Base-by-base conservation (phyloP, 257 asterid genomes). In the Solanum pennellii region DNA sequence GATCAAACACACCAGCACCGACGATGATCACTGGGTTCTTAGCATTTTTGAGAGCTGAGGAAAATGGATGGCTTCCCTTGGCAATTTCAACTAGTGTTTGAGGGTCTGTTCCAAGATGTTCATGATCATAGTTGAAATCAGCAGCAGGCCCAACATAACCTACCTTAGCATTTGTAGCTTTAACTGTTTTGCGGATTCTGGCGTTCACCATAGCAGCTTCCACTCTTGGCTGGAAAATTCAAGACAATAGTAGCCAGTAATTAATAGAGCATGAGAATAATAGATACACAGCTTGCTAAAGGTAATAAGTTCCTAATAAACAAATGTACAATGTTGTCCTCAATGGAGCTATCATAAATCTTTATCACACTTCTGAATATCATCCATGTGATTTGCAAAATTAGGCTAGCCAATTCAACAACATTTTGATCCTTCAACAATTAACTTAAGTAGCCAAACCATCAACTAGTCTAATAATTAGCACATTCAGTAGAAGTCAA, bases 141-240 rank as follows among this genome's bases (percentile, higher is more conserved):
- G 98, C 89, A 39, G 97, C 62, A 11, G 99, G 98, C 77, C 99
- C 99, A 20, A 97, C 84, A 39, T 96, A 97, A 41, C 98, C 99
- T 56, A 96, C 99, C 92, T 92, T 95, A 9, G 99, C 99, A 41
- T 93, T 93, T 88, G 93, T 95, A 83, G 98, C 98, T 86, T 91
- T 86, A 39, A 97, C 99, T 76, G 99, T 93, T 94, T 97, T 97
- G 45, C 83, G 92, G 66, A 97, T 97, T 92, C 99, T 92, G 83
- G 99, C 99, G 84, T 97, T 97, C 91, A 97, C 99, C 97, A 97
- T 96, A 39, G 99, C 98, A 49, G 99, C 99, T 92, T 97, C 99
- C 35, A 92, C 95, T 86, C 99, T 94, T 82, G 99, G 99, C 99
- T 97, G 96, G 82, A 91, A 71, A 33, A 82, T 86, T 85, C 69